Base-by-base conservation (phyloP, 2,329 filamentous ascomycete species). In the Pseudomassariella vexata region DNA sequence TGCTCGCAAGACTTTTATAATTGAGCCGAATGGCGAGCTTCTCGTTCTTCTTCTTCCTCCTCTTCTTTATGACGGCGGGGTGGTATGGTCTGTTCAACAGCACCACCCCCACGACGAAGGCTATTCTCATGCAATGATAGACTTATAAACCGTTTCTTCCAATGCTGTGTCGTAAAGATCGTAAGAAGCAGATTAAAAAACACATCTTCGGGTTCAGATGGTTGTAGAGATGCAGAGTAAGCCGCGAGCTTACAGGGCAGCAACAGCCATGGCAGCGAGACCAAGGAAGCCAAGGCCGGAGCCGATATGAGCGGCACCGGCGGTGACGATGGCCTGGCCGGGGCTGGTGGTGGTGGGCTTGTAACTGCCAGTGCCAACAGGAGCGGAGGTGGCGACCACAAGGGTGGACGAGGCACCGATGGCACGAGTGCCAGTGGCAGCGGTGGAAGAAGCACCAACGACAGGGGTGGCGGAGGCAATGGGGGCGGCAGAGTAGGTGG, bases 151-250 rank as follows among this genome's bases (percentile, higher is more conserved):
- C 24, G 20, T 24, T 22, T 16, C 23, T 19, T 14, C 32, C n/a
- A 19, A 32, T 17, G 31, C 27, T 25, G 14, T 16, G 27, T 69
- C 64, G 61, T 69, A 72, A 73, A 66, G 69, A 74, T 71, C 68
- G 70, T 73, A 65, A 70, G 66, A 72, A 73, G 62, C 55, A 56
- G 58, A 70, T 49, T 45, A 49, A 44, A 39, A 41, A 30, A 33
- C 37, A 46, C 44, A 40, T 46, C 36, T 32, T 29, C 34, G 22
- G 29, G 34, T 34, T 37, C 36, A 35, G 41, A 35, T 30, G 39
- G 34, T 23, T 36, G 26, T 40, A 44, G 39, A 40, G 17, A 36
- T 25, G 30, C 32, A 44, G 40, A 34, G 35, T 17, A 35, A 24
- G 30, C 30, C 28, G 28, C 34, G 23, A 24, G 24, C 37, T 66